phyloP scores from a whole-genome alignment of 1,139 yeast species.

The Saccharomycopsis hybrid region DNA sequence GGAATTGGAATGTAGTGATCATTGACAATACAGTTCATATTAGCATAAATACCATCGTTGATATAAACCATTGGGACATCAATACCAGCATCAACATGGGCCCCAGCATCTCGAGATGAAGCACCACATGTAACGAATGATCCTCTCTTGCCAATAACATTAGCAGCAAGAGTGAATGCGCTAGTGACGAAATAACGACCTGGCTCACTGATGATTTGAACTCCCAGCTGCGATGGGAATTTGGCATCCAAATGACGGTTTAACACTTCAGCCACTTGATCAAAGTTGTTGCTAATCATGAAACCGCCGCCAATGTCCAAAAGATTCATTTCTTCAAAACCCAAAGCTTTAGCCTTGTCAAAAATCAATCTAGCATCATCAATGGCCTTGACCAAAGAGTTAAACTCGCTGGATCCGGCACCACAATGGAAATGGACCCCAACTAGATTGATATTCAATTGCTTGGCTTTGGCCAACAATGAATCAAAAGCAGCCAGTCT shows the following conservation, averaged over 20 bases:
- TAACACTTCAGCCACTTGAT: conserved; percentile 53
- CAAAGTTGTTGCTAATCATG: conserved; percentile 64
- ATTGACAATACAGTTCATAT: conserved; percentile 85
- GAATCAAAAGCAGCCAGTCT: conserved; percentile 46
- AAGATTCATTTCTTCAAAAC: conserved; percentile 34
- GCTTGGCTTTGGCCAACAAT: conserved; percentile 57
- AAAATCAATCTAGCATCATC: conserved; percentile 68
- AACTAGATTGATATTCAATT: conserved; percentile 53
- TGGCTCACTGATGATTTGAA: conserved; percentile 82
- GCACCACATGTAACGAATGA: no score
- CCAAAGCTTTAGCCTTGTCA: conserved; percentile 38
- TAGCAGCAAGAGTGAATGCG: conserved; percentile 72
- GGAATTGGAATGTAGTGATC: conserved; percentile 86
- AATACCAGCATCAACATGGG: not conserved
- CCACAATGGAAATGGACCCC: conserved; percentile 98
- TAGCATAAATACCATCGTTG: conserved; percentile 95
- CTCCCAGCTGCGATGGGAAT: conserved; percentile 46
- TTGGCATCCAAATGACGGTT: conserved; percentile 46
- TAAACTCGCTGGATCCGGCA: conserved; percentile 79
- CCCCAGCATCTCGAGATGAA: no score
- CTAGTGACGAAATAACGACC: conserved; percentile 86
- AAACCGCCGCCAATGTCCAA: conserved; percentile 91
- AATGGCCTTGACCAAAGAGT: conserved; percentile 64
- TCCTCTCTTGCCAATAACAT: not conserved
- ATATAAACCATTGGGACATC: conserved; percentile 53